A percentile compares a stretch with the other conserved stretches of the same genome.
These are phyloP conservation scores for Aristolochia californica DNA, from an alignment of 164 flowering plant genomes.

Conservation along the genomic window DNA sequence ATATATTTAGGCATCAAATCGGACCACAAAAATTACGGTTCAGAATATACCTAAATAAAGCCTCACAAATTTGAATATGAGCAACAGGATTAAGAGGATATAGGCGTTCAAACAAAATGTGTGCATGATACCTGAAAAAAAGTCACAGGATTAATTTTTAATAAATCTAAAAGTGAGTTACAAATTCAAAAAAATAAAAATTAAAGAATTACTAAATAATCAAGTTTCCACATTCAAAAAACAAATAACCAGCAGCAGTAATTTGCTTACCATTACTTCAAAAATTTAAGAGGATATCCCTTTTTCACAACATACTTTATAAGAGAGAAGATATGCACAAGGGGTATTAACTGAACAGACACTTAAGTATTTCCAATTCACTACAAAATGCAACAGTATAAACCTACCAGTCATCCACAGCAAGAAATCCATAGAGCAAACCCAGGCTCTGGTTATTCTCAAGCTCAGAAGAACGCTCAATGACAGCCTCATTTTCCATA, in stretches of 20 bases:
- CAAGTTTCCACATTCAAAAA: not conserved
- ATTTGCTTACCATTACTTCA: too few species aligned
- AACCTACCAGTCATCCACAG: slow-evolving; percentile 88
- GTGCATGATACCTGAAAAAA: slow-evolving; percentile 79
- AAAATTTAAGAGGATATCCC: too few species aligned
- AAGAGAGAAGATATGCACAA: too few species aligned
- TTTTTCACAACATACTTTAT: too few species aligned
- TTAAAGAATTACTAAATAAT: not conserved
- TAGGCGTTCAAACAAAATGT: slow-evolving; percentile 67
- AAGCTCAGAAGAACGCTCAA: slow-evolving; percentile 64
- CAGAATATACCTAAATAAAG: slow-evolving; percentile 65
- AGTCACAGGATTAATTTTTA: not conserved
- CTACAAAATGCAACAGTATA: not conserved
- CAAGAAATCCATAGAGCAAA: slow-evolving; percentile 78
- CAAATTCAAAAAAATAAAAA: not conserved
- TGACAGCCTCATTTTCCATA: slow-evolving; percentile 75
- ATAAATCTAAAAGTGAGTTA: not conserved
- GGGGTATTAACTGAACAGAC: too few species aligned
- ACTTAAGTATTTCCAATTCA: too few species aligned
- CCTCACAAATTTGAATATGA: slow-evolving; percentile 63
- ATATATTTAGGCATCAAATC: too few species aligned
- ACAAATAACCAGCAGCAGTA: too few species aligned
- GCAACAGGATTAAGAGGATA: slow-evolving; percentile 82
- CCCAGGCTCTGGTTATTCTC: slow-evolving; percentile 79
- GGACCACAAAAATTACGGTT: not conserved